Conservation (phyloP, 208 protist species). For the Trypanosoma boissoni region DNA sequence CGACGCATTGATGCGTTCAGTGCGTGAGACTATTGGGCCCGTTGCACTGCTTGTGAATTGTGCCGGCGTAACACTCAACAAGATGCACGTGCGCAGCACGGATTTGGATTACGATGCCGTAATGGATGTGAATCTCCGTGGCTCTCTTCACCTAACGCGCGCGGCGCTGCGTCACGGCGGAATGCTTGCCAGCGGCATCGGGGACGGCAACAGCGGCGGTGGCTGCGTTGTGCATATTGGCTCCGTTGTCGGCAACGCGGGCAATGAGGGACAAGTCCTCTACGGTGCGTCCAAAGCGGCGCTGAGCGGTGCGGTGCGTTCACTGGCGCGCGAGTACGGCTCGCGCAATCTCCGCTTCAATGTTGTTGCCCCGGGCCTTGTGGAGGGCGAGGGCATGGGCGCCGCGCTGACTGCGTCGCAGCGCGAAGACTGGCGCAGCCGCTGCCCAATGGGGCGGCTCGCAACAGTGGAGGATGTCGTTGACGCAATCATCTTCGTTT, state of each 20-base stretch:
- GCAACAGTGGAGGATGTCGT: constrained; percentile 77
- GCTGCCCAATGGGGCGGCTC: constrained; percentile 66
- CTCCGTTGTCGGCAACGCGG: constrained; percentile 62
- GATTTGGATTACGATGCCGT: constrained; percentile 65
- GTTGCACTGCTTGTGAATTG: constrained; percentile 79
- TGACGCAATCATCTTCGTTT: constrained; percentile 54
- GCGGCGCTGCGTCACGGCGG: constrained; percentile 77
- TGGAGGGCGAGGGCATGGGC: constrained; percentile 85
- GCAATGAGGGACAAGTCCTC: constrained; percentile 87
- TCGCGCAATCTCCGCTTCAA: constrained; percentile 87
- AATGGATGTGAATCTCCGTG: constrained; percentile 77
- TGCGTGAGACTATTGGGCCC: constrained; percentile 38
- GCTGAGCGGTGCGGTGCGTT: constrained; percentile 77
- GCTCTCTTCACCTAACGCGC: constrained; percentile 66
- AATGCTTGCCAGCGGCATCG: constrained; percentile 46
- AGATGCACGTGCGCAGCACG: constrained; percentile 62
- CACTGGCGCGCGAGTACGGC: constrained; percentile 82
- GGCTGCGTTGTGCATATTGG: constrained; percentile 78
- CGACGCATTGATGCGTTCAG: constrained; percentile 48
- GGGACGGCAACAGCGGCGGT: too few relatives aligned
- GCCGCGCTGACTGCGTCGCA: constrained; percentile 47
- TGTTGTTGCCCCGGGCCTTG: constrained; percentile 85
- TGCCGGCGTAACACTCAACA: constrained; percentile 75
- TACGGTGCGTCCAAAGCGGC: constrained; percentile 92
- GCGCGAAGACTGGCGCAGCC: constrained; percentile 41